These are phyloP conservation scores for Usnea hakonensis DNA, from an alignment of 495 filamentous ascomycete genomes.

Conservation along the genomic window DNA sequence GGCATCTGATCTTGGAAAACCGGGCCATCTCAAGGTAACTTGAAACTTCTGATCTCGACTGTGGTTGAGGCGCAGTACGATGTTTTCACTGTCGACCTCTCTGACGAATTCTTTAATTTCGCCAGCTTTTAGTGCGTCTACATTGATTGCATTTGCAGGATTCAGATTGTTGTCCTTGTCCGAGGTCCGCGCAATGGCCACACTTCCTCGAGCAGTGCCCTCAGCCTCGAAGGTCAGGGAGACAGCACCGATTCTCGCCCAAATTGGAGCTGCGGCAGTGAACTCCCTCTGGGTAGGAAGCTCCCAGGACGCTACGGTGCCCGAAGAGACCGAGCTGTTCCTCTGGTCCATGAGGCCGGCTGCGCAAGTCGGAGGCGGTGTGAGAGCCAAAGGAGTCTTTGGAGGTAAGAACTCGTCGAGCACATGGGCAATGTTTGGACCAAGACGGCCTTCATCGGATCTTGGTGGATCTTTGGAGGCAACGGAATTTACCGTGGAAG, in stretches of 20 bases:
- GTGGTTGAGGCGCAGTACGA: neutral
- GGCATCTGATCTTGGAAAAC: neutral
- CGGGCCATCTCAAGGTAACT: neutral
- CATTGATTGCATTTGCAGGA: neutral
- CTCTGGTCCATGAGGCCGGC: neutral
- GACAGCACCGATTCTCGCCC: neutral
- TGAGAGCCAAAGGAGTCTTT: neutral
- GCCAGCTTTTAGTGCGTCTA: neutral
- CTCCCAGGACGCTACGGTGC: neutral
- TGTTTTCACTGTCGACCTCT: neutral
- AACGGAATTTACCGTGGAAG: neutral
- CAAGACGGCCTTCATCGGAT: neutral
- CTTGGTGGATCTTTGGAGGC: neutral
- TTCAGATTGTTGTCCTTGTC: neutral
- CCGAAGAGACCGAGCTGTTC: neutral
- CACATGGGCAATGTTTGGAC: neutral
- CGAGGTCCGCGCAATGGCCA: neutral
- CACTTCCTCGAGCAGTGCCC: neutral
- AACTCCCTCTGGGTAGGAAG: neutral
- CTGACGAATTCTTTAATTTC: neutral
- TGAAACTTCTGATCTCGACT: neutral
- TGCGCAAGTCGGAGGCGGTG: neutral
- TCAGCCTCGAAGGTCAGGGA: slow-evolving; percentile 3
- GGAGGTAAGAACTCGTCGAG: neutral
- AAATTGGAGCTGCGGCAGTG: neutral